phyloP scores from a whole-genome alignment of 106 monocot genomes.

The Apostasia ramifera region DNA sequence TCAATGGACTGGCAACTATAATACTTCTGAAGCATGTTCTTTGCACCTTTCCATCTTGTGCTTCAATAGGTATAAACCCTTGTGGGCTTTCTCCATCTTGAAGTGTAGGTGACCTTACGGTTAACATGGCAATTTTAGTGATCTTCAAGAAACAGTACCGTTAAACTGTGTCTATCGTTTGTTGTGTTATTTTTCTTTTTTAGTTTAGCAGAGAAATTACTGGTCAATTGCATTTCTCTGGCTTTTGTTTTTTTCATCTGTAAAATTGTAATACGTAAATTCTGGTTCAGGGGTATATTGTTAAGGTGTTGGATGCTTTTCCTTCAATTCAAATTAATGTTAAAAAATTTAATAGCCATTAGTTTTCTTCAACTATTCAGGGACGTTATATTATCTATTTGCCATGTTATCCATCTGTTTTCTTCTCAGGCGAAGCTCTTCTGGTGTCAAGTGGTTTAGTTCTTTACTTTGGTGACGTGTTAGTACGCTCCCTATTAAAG shows the following conservation, averaged over 20 bases:
- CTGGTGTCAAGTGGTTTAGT: conserved; percentile 79
- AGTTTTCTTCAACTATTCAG: too few species aligned
- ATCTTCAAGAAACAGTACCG: too few species aligned
- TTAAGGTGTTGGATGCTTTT: neutral
- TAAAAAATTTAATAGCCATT: too few species aligned
- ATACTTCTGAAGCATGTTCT: conserved; percentile 64
- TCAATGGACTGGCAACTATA: conserved; percentile 58
- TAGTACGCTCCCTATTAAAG: conserved; percentile 64
- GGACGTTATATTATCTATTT: too few species aligned
- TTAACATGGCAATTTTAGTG: too few species aligned
- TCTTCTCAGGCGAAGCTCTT: conserved; percentile 77
- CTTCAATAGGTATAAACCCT: conserved; percentile 67
- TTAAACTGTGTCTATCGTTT: too few species aligned
- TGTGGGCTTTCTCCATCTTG: neutral
- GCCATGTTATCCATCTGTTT: conserved; percentile 8
- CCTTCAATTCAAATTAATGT: neutral
- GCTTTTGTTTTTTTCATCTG: neutral
- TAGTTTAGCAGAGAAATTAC: neutral
- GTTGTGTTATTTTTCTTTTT: too few species aligned
- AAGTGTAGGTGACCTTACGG: too few species aligned
- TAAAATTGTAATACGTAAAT: too few species aligned
- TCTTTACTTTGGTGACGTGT: conserved; percentile 83
- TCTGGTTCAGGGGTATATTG: too few species aligned
- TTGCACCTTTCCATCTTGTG: conserved; percentile 72
- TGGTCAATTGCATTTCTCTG: neutral